These are phyloP conservation scores for Backusella circina DNA, from an alignment of 192 early-diverging fungal species.

Conservation along the genomic window DNA sequence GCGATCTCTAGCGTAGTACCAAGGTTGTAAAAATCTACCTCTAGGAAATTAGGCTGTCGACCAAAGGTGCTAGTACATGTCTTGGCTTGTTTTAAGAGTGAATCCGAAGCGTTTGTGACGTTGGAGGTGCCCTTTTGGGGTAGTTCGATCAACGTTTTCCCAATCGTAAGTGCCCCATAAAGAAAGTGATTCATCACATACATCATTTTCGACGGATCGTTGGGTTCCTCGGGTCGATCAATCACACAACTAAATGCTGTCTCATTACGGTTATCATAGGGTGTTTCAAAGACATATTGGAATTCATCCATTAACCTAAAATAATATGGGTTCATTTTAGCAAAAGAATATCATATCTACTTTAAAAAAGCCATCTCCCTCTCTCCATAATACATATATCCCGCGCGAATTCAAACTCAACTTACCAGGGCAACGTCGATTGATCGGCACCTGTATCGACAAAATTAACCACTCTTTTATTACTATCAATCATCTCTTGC, in stretches of 20 bases:
- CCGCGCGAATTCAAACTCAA: background rate
- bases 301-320: conserved; percentile 59
- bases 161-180: conserved; percentile 40
- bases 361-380: background rate
- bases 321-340: background rate
- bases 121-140: conserved; percentile 51
- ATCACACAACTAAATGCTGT: conserved; percentile 53
- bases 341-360: background rate
- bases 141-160: conserved; percentile 33
- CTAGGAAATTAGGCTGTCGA: conserved; percentile 63
- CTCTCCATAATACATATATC: background rate
- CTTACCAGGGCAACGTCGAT: conserved; percentile 56
- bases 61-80: conserved; percentile 45
- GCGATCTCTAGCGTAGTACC: conserved; percentile 35
- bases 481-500: conserved; percentile 51
- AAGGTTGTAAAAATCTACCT: conserved; percentile 72
- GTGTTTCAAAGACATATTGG: conserved; percentile 67
- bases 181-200: conserved; percentile 78
- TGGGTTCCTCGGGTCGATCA: conserved; percentile 44
- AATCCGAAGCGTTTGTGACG: conserved; percentile 48
- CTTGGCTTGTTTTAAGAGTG: conserved; percentile 54
- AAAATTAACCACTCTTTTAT: conserved; percentile 66
- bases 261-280: conserved; percentile 51
- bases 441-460: conserved; percentile 53
- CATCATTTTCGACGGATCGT: conserved; percentile 39